Evolutionary conservation across 2,329 filamentous ascomycete genomes (phyloP).

Genomic region (Nothophaeocryptopus gaeumannii): DNA sequence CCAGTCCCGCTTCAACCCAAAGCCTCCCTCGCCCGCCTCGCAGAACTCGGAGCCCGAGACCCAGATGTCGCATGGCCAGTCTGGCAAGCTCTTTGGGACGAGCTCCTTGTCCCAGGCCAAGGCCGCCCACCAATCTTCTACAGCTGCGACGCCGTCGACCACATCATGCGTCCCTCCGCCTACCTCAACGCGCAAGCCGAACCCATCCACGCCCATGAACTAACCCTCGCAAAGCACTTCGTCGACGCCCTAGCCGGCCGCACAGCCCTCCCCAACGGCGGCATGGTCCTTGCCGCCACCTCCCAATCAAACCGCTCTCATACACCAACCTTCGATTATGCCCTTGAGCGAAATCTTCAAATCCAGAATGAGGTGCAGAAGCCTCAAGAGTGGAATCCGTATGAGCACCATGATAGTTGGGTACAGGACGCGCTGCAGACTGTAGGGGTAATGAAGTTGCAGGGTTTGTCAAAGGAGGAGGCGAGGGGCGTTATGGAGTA

Average conservation of each 20-base stretch:
- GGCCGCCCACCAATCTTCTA: slow-evolving; percentile 65
- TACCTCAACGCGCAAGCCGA: slow-evolving; percentile 72
- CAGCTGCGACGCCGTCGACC: slow-evolving; percentile 72
- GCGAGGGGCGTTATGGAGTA: slow-evolving; percentile 84
- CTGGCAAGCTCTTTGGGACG: slow-evolving; percentile 76
- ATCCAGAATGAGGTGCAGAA: slow-evolving; percentile 27
- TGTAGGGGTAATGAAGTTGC: slow-evolving; percentile 53
- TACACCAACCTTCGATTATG: slow-evolving; percentile 17
- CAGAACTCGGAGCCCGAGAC: slow-evolving; percentile 67
- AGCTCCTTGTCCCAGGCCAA: slow-evolving; percentile 56
- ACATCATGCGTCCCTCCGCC: slow-evolving; percentile 73
- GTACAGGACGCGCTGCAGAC: slow-evolving; percentile 47
- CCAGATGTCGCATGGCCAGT: slow-evolving; percentile 75
- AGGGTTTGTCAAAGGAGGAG: slow-evolving; percentile 70
- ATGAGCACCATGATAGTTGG: slow-evolving; percentile 52
- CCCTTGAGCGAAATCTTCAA: slow-evolving; percentile 15
- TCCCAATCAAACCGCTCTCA: slow-evolving; percentile 61
- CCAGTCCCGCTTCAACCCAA: slow-evolving; percentile 57
- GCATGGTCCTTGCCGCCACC: slow-evolving; percentile 71
- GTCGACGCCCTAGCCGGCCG: slow-evolving; percentile 65
- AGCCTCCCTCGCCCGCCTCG: slow-evolving; percentile 65
- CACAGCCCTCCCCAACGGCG: slow-evolving; percentile 64
- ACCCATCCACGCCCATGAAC: slow-evolving; percentile 80
- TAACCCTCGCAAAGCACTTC: slow-evolving; percentile 73
- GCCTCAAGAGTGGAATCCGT: slow-evolving; percentile 49